These are phyloP conservation scores for Drechslerella stenobrocha DNA, from an alignment of 2,329 filamentous ascomycete species.

Conservation along the genomic window DNA sequence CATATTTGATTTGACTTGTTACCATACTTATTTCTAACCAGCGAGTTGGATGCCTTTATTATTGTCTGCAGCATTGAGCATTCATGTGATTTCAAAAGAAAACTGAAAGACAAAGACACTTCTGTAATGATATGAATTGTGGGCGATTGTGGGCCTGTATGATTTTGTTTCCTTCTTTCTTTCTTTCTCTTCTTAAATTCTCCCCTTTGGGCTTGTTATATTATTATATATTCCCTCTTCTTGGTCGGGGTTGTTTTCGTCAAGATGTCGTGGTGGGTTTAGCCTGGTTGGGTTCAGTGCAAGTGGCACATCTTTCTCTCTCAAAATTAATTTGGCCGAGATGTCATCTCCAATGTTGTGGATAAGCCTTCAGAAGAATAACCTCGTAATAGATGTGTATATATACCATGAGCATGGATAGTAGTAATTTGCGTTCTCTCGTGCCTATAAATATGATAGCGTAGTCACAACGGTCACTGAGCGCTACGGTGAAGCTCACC, in stretches of 20 bases:
- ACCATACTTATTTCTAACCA: slow-evolving; percentile 10
- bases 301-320: too few relatives aligned
- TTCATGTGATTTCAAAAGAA: not conserved
- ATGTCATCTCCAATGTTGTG: too few relatives aligned
- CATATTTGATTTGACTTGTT: slow-evolving; percentile 11
- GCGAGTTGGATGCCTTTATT: slow-evolving; percentile 13
- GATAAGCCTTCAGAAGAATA: too few relatives aligned
- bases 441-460: too few relatives aligned
- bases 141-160: slow-evolving; percentile 1
- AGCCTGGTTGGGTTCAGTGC: too few relatives aligned
- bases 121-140: slow-evolving; percentile 37
- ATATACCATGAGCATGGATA: too few relatives aligned
- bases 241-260: not conserved
- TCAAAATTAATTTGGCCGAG: too few relatives aligned
- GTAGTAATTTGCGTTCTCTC: too few relatives aligned
- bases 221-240: slow-evolving; percentile 2
- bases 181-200: not conserved
- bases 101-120: not conserved
- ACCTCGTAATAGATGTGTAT: too few relatives aligned
- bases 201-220: slow-evolving; percentile 7
- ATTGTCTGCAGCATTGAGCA: not conserved
- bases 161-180: slow-evolving; percentile 3
- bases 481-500: too few relatives aligned
- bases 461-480: too few relatives aligned
- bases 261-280: slow-evolving; percentile 4